Conservation (phyloP, 2,329 filamentous ascomycete species). For the Paecilomyces sp. region DNA sequence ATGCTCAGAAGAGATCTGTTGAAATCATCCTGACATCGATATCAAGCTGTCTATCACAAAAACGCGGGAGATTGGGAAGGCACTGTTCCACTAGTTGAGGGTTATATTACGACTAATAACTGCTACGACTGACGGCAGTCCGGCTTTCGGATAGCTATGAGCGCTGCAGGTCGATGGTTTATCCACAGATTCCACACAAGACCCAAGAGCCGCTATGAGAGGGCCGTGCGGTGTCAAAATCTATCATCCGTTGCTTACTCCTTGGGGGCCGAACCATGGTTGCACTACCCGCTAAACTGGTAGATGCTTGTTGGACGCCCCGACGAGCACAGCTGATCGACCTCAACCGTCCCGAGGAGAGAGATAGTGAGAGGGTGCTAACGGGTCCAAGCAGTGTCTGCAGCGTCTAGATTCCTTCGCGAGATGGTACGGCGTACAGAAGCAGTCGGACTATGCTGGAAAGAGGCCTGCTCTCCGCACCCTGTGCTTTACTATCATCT, state of each 20-base stretch:
- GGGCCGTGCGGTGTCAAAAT: background rate
- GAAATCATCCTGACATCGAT: background rate
- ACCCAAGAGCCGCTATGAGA: background rate
- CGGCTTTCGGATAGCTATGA: background rate
- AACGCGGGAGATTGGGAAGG: background rate
- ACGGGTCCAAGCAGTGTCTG: background rate
- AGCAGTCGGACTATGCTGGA: background rate
- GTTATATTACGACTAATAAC: background rate
- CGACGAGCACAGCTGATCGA: background rate
- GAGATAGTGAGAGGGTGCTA: background rate
- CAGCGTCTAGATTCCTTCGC: background rate
- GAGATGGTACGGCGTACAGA: background rate
- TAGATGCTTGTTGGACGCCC: background rate
- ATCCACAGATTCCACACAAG: no score
- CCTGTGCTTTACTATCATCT: background rate
- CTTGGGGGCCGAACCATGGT: background rate
- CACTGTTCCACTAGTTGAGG: background rate
- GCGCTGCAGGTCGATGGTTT: background rate
- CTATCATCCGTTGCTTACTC: background rate
- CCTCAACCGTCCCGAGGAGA: background rate
- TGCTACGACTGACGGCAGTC: background rate
- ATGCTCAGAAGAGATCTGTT: background rate
- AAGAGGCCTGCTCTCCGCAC: background rate
- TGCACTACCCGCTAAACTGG: background rate
- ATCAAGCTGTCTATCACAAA: background rate